A percentile compares a stretch with the other conserved stretches of the same genome.
Conservation (phyloP, 225 moss, liverwort and hornwort genomes). For the Antitrichia curtipendula region DNA sequence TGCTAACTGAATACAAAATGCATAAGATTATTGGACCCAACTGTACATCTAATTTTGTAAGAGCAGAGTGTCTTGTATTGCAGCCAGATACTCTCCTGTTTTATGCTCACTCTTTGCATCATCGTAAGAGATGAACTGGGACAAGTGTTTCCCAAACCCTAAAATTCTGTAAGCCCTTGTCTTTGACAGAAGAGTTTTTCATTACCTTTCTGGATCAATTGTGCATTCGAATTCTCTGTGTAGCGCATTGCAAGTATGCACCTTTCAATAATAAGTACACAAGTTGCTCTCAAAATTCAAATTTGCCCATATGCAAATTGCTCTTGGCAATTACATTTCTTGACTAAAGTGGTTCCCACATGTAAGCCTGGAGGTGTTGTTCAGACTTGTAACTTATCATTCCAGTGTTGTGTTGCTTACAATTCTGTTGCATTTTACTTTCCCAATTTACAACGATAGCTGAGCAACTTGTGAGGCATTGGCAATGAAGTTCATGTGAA, state of each 20-base stretch:
- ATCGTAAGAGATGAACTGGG: background rate
- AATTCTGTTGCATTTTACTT: background rate
- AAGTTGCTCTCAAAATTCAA: background rate
- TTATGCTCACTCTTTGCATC: background rate
- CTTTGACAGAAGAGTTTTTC: background rate
- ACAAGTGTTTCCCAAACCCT: background rate
- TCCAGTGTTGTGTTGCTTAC: background rate
- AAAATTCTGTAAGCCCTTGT: background rate
- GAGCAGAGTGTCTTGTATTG: too few species aligned
- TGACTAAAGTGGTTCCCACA: background rate
- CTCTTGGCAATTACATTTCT: background rate
- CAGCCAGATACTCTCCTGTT: too few species aligned
- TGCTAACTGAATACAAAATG: too few species aligned
- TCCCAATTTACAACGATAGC: background rate
- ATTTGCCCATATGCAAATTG: background rate
- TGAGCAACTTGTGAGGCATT: accelerated
- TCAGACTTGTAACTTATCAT: background rate
- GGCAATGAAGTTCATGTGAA: background rate
- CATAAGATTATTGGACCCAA: too few species aligned
- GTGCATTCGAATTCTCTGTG: background rate
- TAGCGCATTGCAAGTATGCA: background rate
- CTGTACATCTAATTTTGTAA: too few species aligned
- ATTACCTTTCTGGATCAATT: background rate
- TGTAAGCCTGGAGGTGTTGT: background rate
- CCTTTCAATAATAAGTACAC: background rate